Evolutionary conservation across 2,329 filamentous ascomycete genomes (phyloP).

Genomic region (Neopestalotiopsis clavispora): DNA sequence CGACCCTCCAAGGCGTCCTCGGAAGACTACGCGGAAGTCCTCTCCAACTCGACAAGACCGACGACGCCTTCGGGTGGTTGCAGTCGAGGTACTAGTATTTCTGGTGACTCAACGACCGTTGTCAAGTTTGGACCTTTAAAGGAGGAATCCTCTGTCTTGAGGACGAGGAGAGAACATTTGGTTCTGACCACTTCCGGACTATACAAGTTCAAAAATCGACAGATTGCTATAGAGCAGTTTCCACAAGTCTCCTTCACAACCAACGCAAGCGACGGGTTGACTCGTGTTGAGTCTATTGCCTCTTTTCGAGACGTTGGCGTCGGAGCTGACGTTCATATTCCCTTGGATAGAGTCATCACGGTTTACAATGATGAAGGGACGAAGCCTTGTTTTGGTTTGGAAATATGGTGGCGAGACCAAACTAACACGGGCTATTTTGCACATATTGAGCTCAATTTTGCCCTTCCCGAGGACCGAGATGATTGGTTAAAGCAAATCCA

Average conservation of each 20-base stretch:
- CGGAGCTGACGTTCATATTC: constrained; percentile 46
- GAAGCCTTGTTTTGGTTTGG: constrained; percentile 55
- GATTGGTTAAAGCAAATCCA: constrained; percentile 55
- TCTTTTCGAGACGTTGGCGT: constrained; percentile 29
- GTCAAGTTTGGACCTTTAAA: constrained; percentile 54
- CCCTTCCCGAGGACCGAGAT: constrained; percentile 52
- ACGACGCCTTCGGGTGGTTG: constrained; percentile 34
- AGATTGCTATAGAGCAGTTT: constrained; percentile 53
- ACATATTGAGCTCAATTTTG: constrained; percentile 55
- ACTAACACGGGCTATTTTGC: constrained; percentile 50
- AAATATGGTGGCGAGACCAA: constrained; percentile 60
- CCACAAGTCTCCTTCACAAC: constrained; percentile 44
- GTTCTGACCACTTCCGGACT: constrained; percentile 57
- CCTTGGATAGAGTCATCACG: constrained; percentile 55
- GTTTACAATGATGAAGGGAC: constrained; percentile 57
- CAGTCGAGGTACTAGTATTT: constrained; percentile 34
- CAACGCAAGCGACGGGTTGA: constrained; percentile 35
- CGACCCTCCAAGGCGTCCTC: constrained; percentile 36
- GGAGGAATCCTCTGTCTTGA: constrained; percentile 53
- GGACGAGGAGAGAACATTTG: constrained; percentile 54
- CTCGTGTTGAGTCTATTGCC: constrained; percentile 39
- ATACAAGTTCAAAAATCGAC: constrained; percentile 53
- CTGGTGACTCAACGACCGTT: constrained; percentile 33
- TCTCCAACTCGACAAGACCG: constrained; percentile 35
- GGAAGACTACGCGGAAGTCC: constrained; percentile 30